Percentiles rank a stretch among this genome's conserved stretches.
Conservation (phyloP, 176 grass and related monocot genomes). For the Zoysia japonica region DNA sequence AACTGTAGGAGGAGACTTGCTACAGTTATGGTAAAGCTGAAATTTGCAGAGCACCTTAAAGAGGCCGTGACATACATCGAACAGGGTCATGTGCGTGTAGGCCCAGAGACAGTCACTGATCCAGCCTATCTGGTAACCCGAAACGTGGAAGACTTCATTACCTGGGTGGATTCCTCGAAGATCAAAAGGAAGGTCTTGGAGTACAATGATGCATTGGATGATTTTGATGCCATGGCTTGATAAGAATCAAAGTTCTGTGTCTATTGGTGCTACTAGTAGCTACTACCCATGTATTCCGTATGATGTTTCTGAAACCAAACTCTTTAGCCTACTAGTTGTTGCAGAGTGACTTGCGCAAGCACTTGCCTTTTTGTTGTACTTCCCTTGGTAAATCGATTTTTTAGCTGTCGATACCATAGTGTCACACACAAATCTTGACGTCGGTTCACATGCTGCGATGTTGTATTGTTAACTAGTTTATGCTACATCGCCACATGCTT, state of each 20-base stretch:
- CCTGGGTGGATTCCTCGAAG: constrained; percentile 90
- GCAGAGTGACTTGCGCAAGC: neutral
- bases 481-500: neutral
- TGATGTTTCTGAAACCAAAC: neutral
- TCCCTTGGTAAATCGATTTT: neutral
- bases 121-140: constrained; percentile 85
- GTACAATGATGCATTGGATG: constrained; percentile 72
- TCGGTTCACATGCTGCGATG: neutral
- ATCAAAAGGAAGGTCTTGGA: constrained; percentile 66
- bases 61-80: constrained; percentile 91
- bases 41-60: constrained; percentile 83
- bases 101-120: constrained; percentile 69
- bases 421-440: neutral
- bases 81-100: constrained; percentile 81
- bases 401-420: neutral
- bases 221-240: constrained; percentile 71
- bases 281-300: neutral
- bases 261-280: neutral
- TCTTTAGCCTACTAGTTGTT: neutral
- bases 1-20: constrained; percentile 67
- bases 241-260: neutral
- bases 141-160: constrained; percentile 98
- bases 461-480: neutral
- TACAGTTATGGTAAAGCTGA: constrained; percentile 73
- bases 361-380: neutral